Base-by-base conservation (phyloP, 2,329 filamentous ascomycete species). In the Camptophora hylomeconis region DNA sequence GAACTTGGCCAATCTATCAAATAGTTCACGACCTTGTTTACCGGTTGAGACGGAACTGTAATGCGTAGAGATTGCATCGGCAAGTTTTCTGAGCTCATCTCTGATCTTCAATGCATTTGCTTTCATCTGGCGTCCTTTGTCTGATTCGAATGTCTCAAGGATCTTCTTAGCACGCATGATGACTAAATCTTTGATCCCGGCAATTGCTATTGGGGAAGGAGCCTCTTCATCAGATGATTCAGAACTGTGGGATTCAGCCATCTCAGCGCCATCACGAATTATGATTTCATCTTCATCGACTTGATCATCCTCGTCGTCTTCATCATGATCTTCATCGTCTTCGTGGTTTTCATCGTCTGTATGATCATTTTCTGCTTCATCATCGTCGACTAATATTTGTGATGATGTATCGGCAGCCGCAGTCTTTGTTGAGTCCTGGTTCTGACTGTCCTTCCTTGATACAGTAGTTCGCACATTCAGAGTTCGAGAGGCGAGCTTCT, bases 81-180 rank as follows among this genome's bases (percentile, higher is more conserved):
- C 80, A 19, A 98, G 60, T 2, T 57, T 57, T 39, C 79, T 78
- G 17, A 98, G 61, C 37, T 78, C 71, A 3, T 70, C 62, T 15
- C 95, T 61, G 15, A 92, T 92, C 32, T 72, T 67, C 1, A 66
- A 63, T 0, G 89, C 87, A 53, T 86, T 86, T 32, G 75, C 70
- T 48, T 80, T 81, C 66, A 92, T 76, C 5, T 64, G 63, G 45
- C 74, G 76, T 11, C 75, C 75, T 38, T 77, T 72, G 38, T 83
- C 75, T 3, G 71, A 75, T 51, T 94, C 84, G 41, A 95, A 84
- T 0, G 69, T 65, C 33, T 86, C 77, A 19, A 95, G 58, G 50
- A 98, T 94, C 31, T 71, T 79, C 53, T 80, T 81, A 0, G 89
- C 86, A 34, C 79, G 70, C 17, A 73, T 60, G 10, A 75, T 72